Conservation (phyloP, 1,139 yeast genomes). For the Kurtzmaniella quercitrusa region DNA sequence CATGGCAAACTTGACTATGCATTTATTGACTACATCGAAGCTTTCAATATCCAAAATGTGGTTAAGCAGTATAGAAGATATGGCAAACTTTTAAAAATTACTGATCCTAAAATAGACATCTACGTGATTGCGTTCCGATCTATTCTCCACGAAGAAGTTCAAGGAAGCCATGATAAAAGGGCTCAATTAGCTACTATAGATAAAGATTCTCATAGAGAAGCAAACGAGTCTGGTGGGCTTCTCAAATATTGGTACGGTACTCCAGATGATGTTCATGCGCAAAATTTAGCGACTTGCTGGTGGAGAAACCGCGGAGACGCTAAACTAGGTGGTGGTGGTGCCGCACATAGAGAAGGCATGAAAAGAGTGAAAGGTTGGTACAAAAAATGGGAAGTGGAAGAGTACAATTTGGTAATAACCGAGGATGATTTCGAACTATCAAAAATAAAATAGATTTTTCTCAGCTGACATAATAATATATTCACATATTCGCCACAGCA, state of each 20-base stretch:
- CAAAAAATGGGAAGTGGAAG: conserved; percentile 29
- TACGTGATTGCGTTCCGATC: conserved; percentile 30
- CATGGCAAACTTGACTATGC: conserved; percentile 17
- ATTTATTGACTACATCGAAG: conserved; percentile 15
- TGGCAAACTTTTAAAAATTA: conserved; percentile 11
- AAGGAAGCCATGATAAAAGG: conserved; percentile 18
- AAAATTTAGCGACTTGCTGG: conserved; percentile 34
- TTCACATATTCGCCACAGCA: too few species aligned
- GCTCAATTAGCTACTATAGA: conserved; percentile 20
- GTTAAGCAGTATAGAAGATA: conserved; percentile 14
- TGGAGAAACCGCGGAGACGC: conserved; percentile 25
- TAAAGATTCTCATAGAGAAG: conserved; percentile 25
- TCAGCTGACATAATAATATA: neutral
- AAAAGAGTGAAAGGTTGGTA: conserved; percentile 24
- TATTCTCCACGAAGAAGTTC: conserved; percentile 21
- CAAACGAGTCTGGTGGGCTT: conserved; percentile 27
- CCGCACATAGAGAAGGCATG: conserved; percentile 26
- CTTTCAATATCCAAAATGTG: conserved; percentile 22
- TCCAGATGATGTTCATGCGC: conserved; percentile 23
- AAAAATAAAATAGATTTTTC: conserved; percentile 2
- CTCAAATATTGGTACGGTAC: conserved; percentile 32
- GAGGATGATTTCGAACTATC: conserved; percentile 6
- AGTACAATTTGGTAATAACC: conserved; percentile 16
- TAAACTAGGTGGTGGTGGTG: conserved; percentile 25
- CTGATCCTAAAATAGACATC: conserved; percentile 15